phyloP scores from a whole-genome alignment of 257 asterid species.

The Hygrophila difformis region DNA sequence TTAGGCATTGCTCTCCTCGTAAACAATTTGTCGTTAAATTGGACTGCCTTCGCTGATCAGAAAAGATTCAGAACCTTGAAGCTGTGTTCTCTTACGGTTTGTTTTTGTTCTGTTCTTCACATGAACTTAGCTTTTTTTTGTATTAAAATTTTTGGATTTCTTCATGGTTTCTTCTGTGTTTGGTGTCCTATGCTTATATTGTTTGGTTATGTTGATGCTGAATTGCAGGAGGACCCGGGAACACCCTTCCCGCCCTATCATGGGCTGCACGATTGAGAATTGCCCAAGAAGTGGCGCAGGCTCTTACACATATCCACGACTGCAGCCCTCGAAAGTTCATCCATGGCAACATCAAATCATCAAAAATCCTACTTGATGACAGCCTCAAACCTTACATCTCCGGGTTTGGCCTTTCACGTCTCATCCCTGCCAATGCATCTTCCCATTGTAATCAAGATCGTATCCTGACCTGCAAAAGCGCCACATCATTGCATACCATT shows the following conservation, averaged over 20 bases:
- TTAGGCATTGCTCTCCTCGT: too few species aligned
- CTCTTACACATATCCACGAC: constrained; percentile 73
- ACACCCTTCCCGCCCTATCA: constrained; percentile 43
- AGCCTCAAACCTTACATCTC: constrained; percentile 71
- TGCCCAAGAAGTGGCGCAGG: constrained; percentile 61
- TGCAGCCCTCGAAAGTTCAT: constrained; percentile 61
- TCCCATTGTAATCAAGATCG: constrained; percentile 20
- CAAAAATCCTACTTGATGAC: constrained; percentile 77
- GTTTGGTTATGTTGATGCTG: not conserved
- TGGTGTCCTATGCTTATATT: not conserved
- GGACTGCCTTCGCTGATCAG: too few species aligned
- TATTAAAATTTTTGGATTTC: not conserved
- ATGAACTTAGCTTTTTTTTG: too few species aligned
- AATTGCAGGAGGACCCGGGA: constrained; percentile 56
- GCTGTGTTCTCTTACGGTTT: too few species aligned
- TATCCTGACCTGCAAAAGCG: constrained; percentile 22
- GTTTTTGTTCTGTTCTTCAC: too few species aligned
- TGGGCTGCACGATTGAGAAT: constrained; percentile 69
- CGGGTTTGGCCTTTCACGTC: constrained; percentile 76
- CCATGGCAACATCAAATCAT: constrained; percentile 76
- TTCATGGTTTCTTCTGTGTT: not conserved
- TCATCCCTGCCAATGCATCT: constrained; percentile 28
- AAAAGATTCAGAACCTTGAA: too few species aligned
- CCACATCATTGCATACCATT: constrained; percentile 20
- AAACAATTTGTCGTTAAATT: too few species aligned